A percentile compares a stretch with the other conserved stretches of the same genome.
Conservation (phyloP, 2,329 filamentous ascomycete genomes). For the Didymella arachidicola region DNA sequence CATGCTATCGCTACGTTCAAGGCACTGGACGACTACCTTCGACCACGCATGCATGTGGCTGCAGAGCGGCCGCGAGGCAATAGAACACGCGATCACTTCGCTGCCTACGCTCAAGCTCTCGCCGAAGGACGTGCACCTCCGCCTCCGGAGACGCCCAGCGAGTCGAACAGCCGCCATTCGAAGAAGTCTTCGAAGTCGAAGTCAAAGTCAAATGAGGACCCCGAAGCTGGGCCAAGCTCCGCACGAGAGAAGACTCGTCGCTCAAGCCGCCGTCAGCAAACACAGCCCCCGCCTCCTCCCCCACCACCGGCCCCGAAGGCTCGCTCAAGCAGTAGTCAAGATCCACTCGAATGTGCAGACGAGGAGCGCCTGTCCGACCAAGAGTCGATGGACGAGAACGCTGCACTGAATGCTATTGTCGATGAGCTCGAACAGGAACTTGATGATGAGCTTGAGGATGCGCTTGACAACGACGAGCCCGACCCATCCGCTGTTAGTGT, state of each 20-base stretch:
- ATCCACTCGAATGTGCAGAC: constrained; percentile 88
- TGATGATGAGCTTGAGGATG: constrained; percentile 58
- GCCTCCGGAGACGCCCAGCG: constrained; percentile 47
- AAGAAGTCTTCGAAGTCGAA: constrained; percentile 47
- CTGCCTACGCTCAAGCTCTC: constrained; percentile 79
- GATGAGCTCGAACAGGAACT: constrained; percentile 86
- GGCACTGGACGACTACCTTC: constrained; percentile 91
- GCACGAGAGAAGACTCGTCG: constrained; percentile 70
- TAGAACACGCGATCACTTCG: constrained; percentile 69
- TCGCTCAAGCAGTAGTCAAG: constrained; percentile 46
- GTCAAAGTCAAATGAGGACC: constrained; percentile 50
- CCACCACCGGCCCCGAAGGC: constrained; percentile 59
- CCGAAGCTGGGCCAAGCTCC: constrained; percentile 55
- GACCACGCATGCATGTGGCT: constrained; percentile 81
- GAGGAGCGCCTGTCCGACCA: constrained; percentile 83
- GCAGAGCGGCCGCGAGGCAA: constrained; percentile 75
- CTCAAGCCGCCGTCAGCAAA: constrained; percentile 65
- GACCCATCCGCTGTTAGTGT: constrained; percentile 90
- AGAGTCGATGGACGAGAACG: constrained; percentile 70
- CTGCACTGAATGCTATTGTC: constrained; percentile 82
- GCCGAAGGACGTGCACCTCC: constrained; percentile 53
- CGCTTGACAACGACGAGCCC: constrained; percentile 60
- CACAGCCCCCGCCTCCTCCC: constrained; percentile 61
- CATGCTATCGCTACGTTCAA: constrained; percentile 99
- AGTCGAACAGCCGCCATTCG: constrained; percentile 41